These are phyloP conservation scores for Giardia muris DNA, from an alignment of 208 protist genomes.

Conservation along the genomic window DNA sequence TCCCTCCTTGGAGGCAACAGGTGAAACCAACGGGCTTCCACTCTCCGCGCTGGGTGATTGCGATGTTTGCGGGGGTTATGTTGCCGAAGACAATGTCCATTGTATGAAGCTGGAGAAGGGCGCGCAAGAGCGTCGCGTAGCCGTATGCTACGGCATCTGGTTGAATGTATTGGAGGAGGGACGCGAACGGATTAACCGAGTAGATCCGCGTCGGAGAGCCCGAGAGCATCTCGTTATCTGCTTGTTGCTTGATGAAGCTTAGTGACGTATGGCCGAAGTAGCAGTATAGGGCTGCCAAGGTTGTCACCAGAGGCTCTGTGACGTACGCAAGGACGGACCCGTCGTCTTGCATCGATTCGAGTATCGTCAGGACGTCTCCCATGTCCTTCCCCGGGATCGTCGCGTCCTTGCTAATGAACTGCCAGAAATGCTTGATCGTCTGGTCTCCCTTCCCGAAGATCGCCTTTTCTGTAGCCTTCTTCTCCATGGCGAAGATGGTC, in stretches of 20 bases:
- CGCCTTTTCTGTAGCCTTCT: not conserved
- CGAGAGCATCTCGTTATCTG: not conserved
- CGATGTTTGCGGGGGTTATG: constrained; percentile 25
- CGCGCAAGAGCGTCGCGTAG: not conserved
- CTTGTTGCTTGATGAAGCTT: not conserved
- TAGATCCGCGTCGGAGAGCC: not conserved
- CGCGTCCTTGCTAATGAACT: not conserved
- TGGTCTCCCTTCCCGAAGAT: not conserved
- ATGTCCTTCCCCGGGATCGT: not conserved
- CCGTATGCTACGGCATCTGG: not conserved
- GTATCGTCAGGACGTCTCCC: not conserved
- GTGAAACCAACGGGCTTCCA: not conserved
- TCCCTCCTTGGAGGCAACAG: not conserved
- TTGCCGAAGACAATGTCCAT: not conserved
- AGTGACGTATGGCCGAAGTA: not conserved
- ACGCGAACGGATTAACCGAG: not conserved
- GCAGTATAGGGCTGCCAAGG: not conserved
- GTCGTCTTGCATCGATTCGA: not conserved
- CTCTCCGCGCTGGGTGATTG: not conserved
- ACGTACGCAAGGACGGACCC: not conserved
- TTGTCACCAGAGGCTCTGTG: not conserved
- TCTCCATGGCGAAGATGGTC: not conserved
- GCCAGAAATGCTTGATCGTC: not conserved
- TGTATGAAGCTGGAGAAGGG: not conserved
- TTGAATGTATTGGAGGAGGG: not conserved